A percentile compares a stretch with the other conserved stretches of the same genome.
Conservation (phyloP, 768 basidiomycete genomes). For the Clitopilus hobsonii region DNA sequence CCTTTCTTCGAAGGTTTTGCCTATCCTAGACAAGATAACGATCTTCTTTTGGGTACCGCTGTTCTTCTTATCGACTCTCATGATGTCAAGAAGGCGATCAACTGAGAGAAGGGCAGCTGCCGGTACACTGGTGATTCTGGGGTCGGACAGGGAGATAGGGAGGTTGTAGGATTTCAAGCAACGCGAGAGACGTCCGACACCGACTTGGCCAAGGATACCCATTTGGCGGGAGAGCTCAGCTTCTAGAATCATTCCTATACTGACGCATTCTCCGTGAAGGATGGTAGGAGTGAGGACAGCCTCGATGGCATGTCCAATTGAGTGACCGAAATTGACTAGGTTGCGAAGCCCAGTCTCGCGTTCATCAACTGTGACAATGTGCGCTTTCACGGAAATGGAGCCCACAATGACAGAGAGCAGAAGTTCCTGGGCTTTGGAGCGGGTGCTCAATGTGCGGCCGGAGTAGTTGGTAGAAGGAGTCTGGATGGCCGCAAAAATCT, state of each 20-base stretch:
- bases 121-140: conserved; percentile 70
- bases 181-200: conserved; percentile 83
- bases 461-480: conserved; percentile 57
- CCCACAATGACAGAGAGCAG: conserved; percentile 89
- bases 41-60: conserved; percentile 89
- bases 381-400: conserved; percentile 92
- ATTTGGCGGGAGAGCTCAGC: conserved; percentile 88
- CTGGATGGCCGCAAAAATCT: conserved; percentile 84
- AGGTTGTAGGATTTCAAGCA: conserved; percentile 90
- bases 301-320: conserved; percentile 97
- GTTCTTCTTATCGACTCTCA: conserved; percentile 98
- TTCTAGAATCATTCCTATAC: conserved; percentile 95
- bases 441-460: conserved; percentile 56
- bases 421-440: conserved; percentile 73
- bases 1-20: conserved; percentile 86
- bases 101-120: conserved; percentile 71
- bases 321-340: conserved; percentile 98
- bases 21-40: conserved; percentile 87
- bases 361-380: conserved; percentile 96
- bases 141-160: conserved; percentile 76
- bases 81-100: conserved; percentile 82
- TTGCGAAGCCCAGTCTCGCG: conserved; percentile 96
- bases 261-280: conserved; percentile 95
- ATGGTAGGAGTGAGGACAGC: conserved; percentile 91
- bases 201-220: conserved; percentile 87